Evolutionary conservation across 148 eudicot species (phyloP).

Genomic region (Persicaria tinctoria): DNA sequence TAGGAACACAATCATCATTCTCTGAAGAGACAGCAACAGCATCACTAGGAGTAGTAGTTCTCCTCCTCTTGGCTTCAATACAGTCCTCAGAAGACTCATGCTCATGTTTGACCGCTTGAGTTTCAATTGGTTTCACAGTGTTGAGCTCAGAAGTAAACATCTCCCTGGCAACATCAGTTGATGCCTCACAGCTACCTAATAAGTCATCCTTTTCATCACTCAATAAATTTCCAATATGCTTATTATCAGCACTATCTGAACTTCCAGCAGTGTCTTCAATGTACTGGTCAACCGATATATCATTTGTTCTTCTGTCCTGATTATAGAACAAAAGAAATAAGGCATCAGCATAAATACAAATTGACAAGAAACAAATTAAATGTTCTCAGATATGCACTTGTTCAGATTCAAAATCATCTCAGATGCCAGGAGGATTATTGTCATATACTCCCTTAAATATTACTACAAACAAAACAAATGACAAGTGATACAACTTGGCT

Average conservation of each 20-base stretch:
- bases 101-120: slow-evolving; percentile 32
- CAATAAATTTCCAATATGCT: slow-evolving; percentile 16
- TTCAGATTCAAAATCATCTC: neutral
- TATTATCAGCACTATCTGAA: slow-evolving; percentile 18
- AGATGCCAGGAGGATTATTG: slow-evolving; percentile 1
- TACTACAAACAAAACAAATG: neutral
- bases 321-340: slow-evolving; percentile 11
- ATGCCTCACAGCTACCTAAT: slow-evolving; percentile 17
- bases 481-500: neutral
- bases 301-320: slow-evolving; percentile 24
- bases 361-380: slow-evolving; percentile 1
- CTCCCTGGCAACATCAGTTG: slow-evolving; percentile 19
- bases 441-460: neutral
- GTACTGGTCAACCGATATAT: neutral
- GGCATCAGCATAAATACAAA: neutral
- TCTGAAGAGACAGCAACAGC: neutral
- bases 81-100: slow-evolving; percentile 26
- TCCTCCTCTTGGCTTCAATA: slow-evolving; percentile 32
- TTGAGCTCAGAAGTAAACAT: slow-evolving; percentile 15
- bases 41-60: slow-evolving; percentile 10
- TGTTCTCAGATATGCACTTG: neutral
- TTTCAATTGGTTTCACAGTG: slow-evolving; percentile 23
- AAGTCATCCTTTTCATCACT: slow-evolving; percentile 16
- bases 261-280: slow-evolving; percentile 10
- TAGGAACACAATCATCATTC: neutral